These are phyloP conservation scores for Pyracantha coccinea DNA, from an alignment of 331 rosid genomes.

Conservation along the genomic window DNA sequence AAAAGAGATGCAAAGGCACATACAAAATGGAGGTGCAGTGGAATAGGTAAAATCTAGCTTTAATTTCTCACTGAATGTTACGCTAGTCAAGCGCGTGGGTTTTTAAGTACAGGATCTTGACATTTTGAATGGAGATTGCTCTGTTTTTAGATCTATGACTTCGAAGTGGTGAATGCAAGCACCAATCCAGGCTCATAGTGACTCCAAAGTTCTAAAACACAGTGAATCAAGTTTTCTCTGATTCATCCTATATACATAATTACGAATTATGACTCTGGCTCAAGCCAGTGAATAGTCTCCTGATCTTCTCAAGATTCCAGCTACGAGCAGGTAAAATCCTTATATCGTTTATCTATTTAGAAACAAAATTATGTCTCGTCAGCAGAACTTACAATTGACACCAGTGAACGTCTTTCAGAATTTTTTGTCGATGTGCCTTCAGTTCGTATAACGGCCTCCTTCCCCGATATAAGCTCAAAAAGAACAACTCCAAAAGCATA, in stretches of 20 bases:
- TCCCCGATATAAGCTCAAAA: constrained; percentile 84
- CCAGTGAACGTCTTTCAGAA: constrained; percentile 86
- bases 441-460: constrained; percentile 75
- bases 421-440: constrained; percentile 62
- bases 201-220: no score
- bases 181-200: no score
- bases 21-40: neutral
- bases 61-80: neutral
- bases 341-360: neutral
- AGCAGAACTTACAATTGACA: constrained; percentile 70
- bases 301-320: no score
- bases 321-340: neutral
- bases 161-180: no score
- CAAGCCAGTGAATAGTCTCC: no score
- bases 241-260: no score
- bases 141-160: no score
- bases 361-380: neutral
- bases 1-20: neutral
- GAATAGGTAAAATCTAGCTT: neutral
- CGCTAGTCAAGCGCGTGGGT: neutral
- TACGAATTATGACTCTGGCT: no score
- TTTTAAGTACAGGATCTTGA: neutral
- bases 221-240: no score
- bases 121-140: neutral
- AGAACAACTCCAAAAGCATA: constrained; percentile 96